Base-by-base conservation (phyloP, 805 yeast species). In the Danielozyma ontarioensis region DNA sequence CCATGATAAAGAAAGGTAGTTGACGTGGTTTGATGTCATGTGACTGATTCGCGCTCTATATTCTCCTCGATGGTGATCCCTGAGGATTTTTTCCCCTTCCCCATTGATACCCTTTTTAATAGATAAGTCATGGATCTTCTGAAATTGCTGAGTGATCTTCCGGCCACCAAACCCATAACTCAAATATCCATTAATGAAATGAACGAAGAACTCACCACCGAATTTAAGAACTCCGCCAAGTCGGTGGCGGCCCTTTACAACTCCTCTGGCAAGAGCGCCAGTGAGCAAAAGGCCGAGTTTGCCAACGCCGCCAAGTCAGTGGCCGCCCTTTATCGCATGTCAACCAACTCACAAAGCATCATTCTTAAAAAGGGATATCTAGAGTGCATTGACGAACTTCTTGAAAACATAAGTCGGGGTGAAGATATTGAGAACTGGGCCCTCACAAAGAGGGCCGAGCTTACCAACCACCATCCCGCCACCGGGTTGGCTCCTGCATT, bases 161-260 rank as follows among this genome's bases (percentile, higher is more conserved):
- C 85, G 1, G 63, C 73, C 2, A 65, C 80, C 0, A 59, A 51
- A 23, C 72, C 77, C 3, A 60, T 74, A 8, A 65, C 62, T 27
- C 72, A 71, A 23, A 64, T 64, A 6, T 58, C 76, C n/a, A 52
- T 76, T 1, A 54, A 58, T 17, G 72, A 68, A 18, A 57, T 79
- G 29, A 73, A 69, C 38, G 59, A 56, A 27, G 82, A 80, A 29
- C 62, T 82, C 18, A 68, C 78, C 0, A 56, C 62, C n/a, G 82
- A 80, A 48, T 82, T 81, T 58, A 80, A 77, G 52, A 68, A 67
- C 35, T 88, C 88, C 5, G 88, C 88, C 17, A 72, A 79, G 35
- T 71, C 83, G 5, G 83, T 81, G 17, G 81, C 88, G 12, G 72
- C 60, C n/a, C 46, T 67, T 11, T 64, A 64, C 40, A 62, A 61